Evolutionary conservation across 2,329 filamentous ascomycete species (phyloP), one percentile per base, ranked within the genome.

Genomic region (Teratosphaeriaceae sp.): DNA sequence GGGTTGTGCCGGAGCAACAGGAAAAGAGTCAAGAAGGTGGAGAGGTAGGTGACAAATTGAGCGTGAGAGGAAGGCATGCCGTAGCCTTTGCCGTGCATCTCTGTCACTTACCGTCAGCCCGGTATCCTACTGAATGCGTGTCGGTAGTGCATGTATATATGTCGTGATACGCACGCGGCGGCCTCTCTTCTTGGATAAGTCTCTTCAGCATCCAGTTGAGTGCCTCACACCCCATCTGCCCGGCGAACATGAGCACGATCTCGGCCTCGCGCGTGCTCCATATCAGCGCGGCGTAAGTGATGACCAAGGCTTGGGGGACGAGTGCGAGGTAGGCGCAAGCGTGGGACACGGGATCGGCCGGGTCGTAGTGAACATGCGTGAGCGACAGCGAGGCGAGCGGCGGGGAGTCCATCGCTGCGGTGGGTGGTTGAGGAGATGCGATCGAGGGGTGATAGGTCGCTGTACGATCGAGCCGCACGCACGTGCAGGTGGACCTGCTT

Each of bases 341-440:
- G 67, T 88, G 87, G 38, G 92, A 97, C 57, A 96, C 46, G 43
- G 76, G 78, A 67, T 97, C 90, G 48, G 80, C 68, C 4, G 94
- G 88, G 69, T 97, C 86, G 88, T 97, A 97, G 72, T 92, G 87
- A 55, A 97, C 89, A 70, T 97, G 90, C 9, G 92, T 97, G 54
- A 98, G 71, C 40, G 90, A 95, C 48, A 98, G 77, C 19, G 90
- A 97, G 40, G 89, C 88, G 44, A 97, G 73, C 30, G 85, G 80
- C 19, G 71, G 63, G 20, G 65, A 63, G 34, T 73, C 68, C 69
- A 74, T 73, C 12, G 26, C 19, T 37, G 27, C n/a, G 20, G 7
- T 24, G 22, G 8, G 35, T 33, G 33, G 11, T 16, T 19, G n/a
- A 29, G 21, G 20, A 13, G 31, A n/a, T 24, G 30, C n/a, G n/a